phyloP scores from a whole-genome alignment of 345 rosid species.

The Dimocarpus longan region DNA sequence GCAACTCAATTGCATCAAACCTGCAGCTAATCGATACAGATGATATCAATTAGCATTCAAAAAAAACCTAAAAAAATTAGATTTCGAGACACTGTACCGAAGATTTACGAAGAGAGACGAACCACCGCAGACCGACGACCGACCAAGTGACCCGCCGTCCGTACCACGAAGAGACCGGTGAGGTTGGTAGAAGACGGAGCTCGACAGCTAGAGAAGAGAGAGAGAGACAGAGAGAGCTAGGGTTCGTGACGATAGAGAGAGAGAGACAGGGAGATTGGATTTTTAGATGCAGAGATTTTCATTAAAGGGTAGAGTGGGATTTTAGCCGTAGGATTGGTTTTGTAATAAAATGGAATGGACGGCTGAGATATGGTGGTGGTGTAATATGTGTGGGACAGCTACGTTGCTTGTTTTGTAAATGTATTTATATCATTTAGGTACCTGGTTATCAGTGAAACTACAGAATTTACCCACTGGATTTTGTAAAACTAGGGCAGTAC shows the following conservation, averaged over 20 bases:
- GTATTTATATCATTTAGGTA: not conserved
- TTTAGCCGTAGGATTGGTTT: not conserved
- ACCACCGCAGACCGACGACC: constrained; percentile 6
- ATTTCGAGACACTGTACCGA: not conserved
- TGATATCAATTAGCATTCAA: not conserved
- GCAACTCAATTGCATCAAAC: not conserved
- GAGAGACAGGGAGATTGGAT: not conserved
- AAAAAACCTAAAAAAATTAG: not conserved
- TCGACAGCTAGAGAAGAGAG: not conserved
- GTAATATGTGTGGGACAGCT: not conserved
- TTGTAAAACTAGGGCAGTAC: too few relatives aligned
- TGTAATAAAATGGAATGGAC: not conserved
- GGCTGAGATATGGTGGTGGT: not conserved
- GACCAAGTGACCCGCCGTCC: not conserved
- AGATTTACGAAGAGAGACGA: not conserved
- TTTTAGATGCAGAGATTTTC: not conserved
- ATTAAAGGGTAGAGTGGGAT: not conserved
- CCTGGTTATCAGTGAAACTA: too few relatives aligned
- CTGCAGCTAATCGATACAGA: not conserved
- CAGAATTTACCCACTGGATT: too few relatives aligned
- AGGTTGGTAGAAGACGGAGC: not conserved
- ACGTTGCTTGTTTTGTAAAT: not conserved
- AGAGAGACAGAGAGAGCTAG: not conserved
- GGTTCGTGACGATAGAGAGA: not conserved
- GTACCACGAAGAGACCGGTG: not conserved